Evolutionary conservation across 176 grass and related monocot species (phyloP), one percentile per base, ranked within the genome.

Genomic region (Zoysia japonica): DNA sequence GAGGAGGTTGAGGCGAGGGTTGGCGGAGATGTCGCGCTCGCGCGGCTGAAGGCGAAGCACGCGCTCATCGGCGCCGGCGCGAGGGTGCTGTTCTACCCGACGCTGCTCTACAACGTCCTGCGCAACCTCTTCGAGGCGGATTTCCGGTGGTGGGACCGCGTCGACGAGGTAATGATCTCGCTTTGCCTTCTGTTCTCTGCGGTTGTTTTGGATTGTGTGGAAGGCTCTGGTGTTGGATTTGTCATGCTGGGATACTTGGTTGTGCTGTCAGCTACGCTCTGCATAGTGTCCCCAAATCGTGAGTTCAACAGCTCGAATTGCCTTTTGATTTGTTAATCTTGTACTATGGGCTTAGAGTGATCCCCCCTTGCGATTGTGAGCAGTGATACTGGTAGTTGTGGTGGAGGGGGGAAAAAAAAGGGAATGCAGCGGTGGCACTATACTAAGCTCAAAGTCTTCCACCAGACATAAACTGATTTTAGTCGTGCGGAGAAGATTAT

Each of bases 131-230:
- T 93, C 52, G 77, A 98, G 75, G 61, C 81, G 2, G 92, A 94
- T 50, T 98, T 98, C 77, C 80, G 92, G 42, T 98, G 96, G 96
- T 98, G 96, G 96, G 96, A 98, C 67, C 71, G 87, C 83, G 86
- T 98, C 50, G 92, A 94, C 78, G 66, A 92, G 96, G 96, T 99
- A 19, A 40, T 43, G 6, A 7, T 69, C 55, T 40, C 46, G 75
- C 46, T 71, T 70, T 6, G 65, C 49, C 50, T 54, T 47, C 68
- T 40, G 28, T 7, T 72, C 66, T 50, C 5, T 19, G 65, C 72
- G 76, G 40, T 81, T 64, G 41, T 43, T 72, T 77, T 28, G 69
- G 50, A 12, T 20, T 15, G n/a, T 81, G 71, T 75, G 78, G 14
- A 72, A 65, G 0, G 19, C 13, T 76, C n/a, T 48, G 64, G 13